Evolutionary conservation across 139 green algal genomes (phyloP).

Genomic region (Zygnema cylindricum): DNA sequence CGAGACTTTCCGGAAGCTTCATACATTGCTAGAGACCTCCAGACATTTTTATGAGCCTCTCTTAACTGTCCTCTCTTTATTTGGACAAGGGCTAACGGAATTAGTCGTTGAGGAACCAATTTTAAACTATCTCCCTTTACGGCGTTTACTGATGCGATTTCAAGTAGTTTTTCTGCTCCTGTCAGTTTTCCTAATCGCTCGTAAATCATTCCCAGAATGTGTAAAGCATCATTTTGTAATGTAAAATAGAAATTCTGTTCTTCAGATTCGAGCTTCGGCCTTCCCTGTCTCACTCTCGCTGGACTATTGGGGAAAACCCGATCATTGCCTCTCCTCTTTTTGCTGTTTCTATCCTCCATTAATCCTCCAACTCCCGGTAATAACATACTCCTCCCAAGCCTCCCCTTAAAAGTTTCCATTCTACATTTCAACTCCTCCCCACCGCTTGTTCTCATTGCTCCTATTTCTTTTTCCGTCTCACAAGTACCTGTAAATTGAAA

Average conservation of each 20-base stretch:
- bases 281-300: not conserved
- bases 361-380: not conserved
- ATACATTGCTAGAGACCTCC: not conserved
- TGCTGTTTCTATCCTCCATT: not conserved
- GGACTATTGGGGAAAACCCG: not conserved
- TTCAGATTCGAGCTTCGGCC: not conserved
- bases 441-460: not conserved
- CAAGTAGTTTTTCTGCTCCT: not conserved
- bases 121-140: not conserved
- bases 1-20: not conserved
- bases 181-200: not conserved
- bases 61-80: not conserved
- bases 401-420: not conserved
- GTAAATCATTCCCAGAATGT: not conserved
- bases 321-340: not conserved
- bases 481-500: not conserved
- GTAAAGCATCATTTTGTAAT: not conserved
- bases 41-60: not conserved
- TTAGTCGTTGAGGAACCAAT: not conserved
- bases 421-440: not conserved
- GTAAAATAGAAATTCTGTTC: not conserved
- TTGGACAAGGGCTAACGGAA: not conserved
- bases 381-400: not conserved
- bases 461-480: not conserved
- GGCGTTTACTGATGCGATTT: not conserved